Percentiles rank a stretch among this genome's conserved stretches.
phyloP scores from a whole-genome alignment of 2,329 filamentous ascomycete genomes.

The Byssothecium circinans region DNA sequence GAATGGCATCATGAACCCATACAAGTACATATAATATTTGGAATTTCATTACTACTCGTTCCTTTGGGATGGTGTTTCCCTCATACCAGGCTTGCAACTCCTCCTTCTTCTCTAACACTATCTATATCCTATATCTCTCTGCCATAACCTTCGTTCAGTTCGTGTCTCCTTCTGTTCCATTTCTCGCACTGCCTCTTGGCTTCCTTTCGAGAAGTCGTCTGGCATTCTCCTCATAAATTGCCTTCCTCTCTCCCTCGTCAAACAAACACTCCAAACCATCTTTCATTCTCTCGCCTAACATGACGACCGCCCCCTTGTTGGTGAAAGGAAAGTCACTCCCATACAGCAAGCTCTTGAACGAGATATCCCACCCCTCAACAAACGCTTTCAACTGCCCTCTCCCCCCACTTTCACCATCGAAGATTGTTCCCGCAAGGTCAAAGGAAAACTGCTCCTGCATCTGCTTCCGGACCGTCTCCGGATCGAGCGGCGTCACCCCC shows the following conservation, averaged over 20 bases:
- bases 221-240: constrained; percentile 46
- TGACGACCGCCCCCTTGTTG: constrained; percentile 39
- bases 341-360: constrained; percentile 50
- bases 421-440: constrained; percentile 56
- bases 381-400: constrained; percentile 52
- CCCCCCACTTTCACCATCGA: constrained; percentile 41
- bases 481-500: constrained; percentile 28
- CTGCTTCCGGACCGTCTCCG: constrained; percentile 34
- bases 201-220: constrained; percentile 29
- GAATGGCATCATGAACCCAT: constrained; percentile 99
- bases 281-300: constrained; percentile 47
- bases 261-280: constrained; percentile 45
- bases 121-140: not conserved
- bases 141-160: not conserved
- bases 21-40: constrained; percentile 74
- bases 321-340: constrained; percentile 59
- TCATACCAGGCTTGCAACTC: too few species aligned
- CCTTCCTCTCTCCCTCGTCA: constrained; percentile 35
- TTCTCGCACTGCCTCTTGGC: not conserved
- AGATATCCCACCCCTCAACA: constrained; percentile 46
- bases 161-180: not conserved
- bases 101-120: not conserved
- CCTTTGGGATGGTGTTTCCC: too few species aligned
- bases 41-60: constrained; percentile 7
- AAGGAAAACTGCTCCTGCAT: constrained; percentile 53